A percentile compares a stretch with the other conserved stretches of the same genome.
These are phyloP conservation scores for Celoporthe dispersa DNA, from an alignment of 2,329 filamentous ascomycete genomes.

Conservation along the genomic window DNA sequence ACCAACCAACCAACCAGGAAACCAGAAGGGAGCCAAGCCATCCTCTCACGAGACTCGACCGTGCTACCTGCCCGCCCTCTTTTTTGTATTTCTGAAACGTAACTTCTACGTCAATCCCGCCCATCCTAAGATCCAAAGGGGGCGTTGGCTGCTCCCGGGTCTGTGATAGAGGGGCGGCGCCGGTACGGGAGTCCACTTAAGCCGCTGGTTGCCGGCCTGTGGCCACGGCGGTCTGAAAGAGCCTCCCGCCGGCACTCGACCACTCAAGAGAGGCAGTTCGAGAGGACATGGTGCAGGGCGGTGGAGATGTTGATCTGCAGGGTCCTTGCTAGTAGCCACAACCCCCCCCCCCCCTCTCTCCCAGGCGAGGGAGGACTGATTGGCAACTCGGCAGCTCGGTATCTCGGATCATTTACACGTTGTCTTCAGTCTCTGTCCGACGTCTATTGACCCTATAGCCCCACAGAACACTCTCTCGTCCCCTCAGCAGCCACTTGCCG, in stretches of 20 bases:
- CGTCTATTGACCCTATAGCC: slow-evolving; percentile 14
- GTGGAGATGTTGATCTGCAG: slow-evolving; percentile 2
- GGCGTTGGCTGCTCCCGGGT: slow-evolving; percentile 1
- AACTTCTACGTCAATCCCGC: slow-evolving; percentile 17
- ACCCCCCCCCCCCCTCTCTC: no score
- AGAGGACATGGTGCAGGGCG: not conserved
- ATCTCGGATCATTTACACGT: slow-evolving; percentile 17
- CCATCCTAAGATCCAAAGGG: not conserved
- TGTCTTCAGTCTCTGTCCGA: slow-evolving; percentile 1
- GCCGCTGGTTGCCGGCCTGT: slow-evolving; percentile 20
- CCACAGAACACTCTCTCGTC: not conserved
- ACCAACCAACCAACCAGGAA: no score
- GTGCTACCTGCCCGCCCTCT: no score
- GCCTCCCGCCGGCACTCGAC: not conserved
- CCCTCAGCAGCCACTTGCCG: not conserved
- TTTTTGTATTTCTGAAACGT: slow-evolving; percentile 16
- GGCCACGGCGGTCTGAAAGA: not conserved
- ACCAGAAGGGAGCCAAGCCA: not conserved
- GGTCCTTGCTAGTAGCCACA: not conserved
- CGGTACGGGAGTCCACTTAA: slow-evolving; percentile 12
- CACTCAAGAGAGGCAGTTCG: slow-evolving; percentile 14
- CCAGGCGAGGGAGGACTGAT: not conserved
- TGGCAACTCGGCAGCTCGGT: slow-evolving; percentile 9
- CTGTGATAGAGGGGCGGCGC: slow-evolving; percentile 9
- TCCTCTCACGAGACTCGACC: no score